Conservation (phyloP, 192 early-diverging fungal genomes). For the Geranomyces variabilis region DNA sequence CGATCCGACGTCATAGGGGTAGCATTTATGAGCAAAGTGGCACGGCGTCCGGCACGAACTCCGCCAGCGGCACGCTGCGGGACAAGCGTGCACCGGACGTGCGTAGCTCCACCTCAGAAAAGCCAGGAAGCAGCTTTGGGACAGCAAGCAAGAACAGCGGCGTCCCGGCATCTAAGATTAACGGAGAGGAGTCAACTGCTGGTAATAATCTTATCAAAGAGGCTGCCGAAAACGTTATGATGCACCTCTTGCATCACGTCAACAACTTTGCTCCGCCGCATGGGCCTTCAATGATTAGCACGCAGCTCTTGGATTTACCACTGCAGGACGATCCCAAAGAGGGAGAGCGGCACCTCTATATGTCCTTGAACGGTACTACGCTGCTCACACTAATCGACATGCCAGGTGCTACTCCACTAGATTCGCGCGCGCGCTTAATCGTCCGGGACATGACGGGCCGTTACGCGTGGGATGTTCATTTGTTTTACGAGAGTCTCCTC, state of each 20-base stretch:
- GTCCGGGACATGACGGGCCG: constrained; percentile 78
- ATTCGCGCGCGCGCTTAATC: constrained; percentile 62
- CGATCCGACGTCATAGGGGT: background rate
- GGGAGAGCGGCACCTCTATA: constrained; percentile 62
- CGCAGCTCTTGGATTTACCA: constrained; percentile 45
- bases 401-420: constrained; percentile 43
- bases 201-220: constrained; percentile 48
- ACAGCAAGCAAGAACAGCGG: background rate
- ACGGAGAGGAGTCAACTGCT: too few species aligned
- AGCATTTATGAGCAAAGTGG: constrained; percentile 32
- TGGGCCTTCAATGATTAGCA: constrained; percentile 63
- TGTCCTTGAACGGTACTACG: constrained; percentile 73
- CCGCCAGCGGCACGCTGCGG: background rate
- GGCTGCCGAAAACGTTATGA: constrained; percentile 68
- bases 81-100: background rate
- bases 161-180: background rate
- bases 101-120: background rate
- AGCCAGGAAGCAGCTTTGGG: background rate
- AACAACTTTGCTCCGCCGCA: constrained; percentile 65
- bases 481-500: constrained; percentile 65
- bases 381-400: constrained; percentile 75
- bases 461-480: constrained; percentile 77
- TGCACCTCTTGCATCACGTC: constrained; percentile 74
- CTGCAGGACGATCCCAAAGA: constrained; percentile 36
- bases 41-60: constrained; percentile 8